Conservation (phyloP, 805 yeast species). For the Spathaspora gorwiae region DNA sequence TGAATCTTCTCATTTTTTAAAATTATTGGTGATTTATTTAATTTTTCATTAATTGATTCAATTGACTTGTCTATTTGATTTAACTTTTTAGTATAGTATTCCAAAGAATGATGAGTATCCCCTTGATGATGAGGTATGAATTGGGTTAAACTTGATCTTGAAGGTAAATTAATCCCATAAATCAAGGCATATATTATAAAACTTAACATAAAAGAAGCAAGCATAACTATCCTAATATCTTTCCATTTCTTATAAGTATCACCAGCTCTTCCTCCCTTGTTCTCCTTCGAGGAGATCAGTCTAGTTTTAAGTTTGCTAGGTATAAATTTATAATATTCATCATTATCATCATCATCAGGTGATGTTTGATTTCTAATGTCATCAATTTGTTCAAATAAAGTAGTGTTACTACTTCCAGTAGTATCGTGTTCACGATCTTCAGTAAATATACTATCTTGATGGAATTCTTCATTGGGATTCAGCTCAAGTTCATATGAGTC, state of each 20-base stretch:
- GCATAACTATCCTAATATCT: no score
- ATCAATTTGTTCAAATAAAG: background rate
- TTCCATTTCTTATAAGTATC: no score
- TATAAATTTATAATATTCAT: no score
- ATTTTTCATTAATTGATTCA: background rate
- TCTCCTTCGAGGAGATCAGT: no score
- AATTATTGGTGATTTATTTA: slow-evolving; percentile 9
- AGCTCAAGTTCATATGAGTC: slow-evolving; percentile 3
- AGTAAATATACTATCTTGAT: slow-evolving; percentile 1
- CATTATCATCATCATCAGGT: no score
- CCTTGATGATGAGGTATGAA: no score
- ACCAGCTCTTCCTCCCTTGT: no score
- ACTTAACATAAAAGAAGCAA: background rate
- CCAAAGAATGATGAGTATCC: no score
- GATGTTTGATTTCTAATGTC: no score
- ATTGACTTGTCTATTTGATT: background rate
- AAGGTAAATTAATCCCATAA: no score
- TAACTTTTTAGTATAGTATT: background rate
- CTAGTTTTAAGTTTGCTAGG: no score
- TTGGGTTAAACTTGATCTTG: no score
- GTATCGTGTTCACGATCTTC: background rate
- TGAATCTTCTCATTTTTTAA: slow-evolving; percentile 30
- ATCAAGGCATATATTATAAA: background rate
- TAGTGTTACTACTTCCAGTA: background rate
- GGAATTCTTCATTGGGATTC: background rate